Evolutionary conservation across 345 rosid species (phyloP).

Genomic region (Pugionium cornutum): DNA sequence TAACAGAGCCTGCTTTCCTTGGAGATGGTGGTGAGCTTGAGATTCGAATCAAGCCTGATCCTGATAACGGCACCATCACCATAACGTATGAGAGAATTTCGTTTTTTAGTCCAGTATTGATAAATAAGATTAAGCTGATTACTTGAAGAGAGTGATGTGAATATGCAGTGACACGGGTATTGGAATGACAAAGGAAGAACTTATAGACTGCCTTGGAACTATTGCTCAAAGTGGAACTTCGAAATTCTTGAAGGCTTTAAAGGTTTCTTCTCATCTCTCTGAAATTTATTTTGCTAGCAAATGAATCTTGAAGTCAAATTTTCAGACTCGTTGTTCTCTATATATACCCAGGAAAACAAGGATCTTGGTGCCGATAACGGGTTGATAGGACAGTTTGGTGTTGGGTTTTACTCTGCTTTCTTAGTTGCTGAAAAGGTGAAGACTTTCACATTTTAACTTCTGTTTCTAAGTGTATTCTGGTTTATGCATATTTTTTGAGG

Average conservation of each 20-base stretch:
- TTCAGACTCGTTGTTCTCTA: not conserved
- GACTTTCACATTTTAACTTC: too few species aligned
- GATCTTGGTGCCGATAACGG: too few species aligned
- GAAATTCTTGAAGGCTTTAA: conserved; percentile 83
- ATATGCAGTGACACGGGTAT: conserved; percentile 83
- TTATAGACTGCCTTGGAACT: conserved; percentile 97
- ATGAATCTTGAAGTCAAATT: not conserved
- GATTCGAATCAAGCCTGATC: conserved; percentile 86
- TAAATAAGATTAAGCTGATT: not conserved
- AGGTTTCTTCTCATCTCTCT: conserved; percentile 47
- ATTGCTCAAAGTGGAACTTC: conserved; percentile 99
- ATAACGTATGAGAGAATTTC: conserved; percentile 52
- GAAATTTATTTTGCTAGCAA: not conserved
- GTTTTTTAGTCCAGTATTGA: not conserved
- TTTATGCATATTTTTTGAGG: too few species aligned
- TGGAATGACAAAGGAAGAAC: conserved; percentile 99
- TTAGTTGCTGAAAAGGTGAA: too few species aligned
- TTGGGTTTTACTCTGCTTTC: too few species aligned
- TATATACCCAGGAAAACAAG: too few species aligned
- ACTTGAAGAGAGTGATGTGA: too few species aligned
- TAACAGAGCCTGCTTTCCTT: conserved; percentile 86
- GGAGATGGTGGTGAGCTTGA: conserved; percentile 88
- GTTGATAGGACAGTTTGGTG: too few species aligned
- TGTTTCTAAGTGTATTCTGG: too few species aligned
- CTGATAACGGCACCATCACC: conserved; percentile 88